Base-by-base conservation (phyloP, 306 rosid genomes). In the Psophocarpus tetragonolobus region DNA sequence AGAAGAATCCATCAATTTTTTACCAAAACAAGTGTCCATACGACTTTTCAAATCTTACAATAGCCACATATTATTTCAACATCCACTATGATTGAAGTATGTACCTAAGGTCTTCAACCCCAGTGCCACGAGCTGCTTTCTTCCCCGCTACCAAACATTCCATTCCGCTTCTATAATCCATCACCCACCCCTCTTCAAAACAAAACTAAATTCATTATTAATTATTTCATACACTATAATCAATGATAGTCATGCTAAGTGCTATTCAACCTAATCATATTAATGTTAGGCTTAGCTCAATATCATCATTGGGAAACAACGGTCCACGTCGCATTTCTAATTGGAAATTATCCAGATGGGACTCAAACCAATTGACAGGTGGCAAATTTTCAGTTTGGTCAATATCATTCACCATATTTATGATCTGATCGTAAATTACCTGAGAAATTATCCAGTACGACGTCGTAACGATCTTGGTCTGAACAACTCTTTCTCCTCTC, bases 401-500 rank as follows among this genome's bases (percentile, higher is more conserved):
- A 74, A 72, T 77, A 78, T 77, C n/a, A 48, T 42, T 68, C 71
- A 62, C 65, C 26, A 39, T 65, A 26, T 66, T 70, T 42, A 63
- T 62, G 12, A 32, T 32, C 4, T 71, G 4, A 75, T 85, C 41
- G 7, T 1, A 48, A 62, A 36, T 78, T 69, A 94, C 98, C 96
- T 64, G 96, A 75, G 45, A 81, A 79, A 36, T 81, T 69, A 8
- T 82, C 83, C 45, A 84, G 84, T 4, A 73, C 91, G 84, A 85
- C 87, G 81, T 71, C 85, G 90, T 76, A 82, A 27, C 83, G 56
- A 57, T 94, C 93, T 71, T 77, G 81, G 73, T 93, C 96, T 4
- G 98, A 85, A 69, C 91, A 90, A 60, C 94, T 91, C 74, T 64
- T 92, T 71, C 92, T 86, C 23, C 92, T 86, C 39, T 85, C 86